Conservation (phyloP, 176 grass and related monocot genomes). For the Juncus inflexus region DNA sequence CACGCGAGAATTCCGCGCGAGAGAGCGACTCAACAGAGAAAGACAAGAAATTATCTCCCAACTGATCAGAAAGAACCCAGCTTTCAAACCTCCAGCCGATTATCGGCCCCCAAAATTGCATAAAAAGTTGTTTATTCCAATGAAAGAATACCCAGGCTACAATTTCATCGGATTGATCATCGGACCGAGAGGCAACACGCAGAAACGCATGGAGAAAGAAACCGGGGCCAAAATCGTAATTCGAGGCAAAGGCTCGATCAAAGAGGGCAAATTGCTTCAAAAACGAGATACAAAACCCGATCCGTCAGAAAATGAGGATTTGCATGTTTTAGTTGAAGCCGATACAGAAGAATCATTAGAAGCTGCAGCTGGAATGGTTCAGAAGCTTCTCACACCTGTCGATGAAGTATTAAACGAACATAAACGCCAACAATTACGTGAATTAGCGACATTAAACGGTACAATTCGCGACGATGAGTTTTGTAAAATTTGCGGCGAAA, state of each 20-base stretch:
- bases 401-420: slow-evolving; percentile 97
- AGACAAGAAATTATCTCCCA: slow-evolving; percentile 95
- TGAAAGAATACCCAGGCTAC: slow-evolving; percentile 91
- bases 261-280: slow-evolving; percentile 89
- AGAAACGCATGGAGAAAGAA: slow-evolving; percentile 99
- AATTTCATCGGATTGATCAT: slow-evolving; percentile 98
- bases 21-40: slow-evolving; percentile 77
- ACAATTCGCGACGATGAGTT: slow-evolving; percentile 96
- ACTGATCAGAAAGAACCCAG: slow-evolving; percentile 84
- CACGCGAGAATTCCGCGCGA: slow-evolving; percentile 74
- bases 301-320: slow-evolving; percentile 90
- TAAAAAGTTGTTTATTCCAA: slow-evolving; percentile 96
- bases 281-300: slow-evolving; percentile 88
- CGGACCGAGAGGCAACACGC: slow-evolving; percentile 72
- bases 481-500: slow-evolving; percentile 84
- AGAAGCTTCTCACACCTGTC: slow-evolving; percentile 89
- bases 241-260: slow-evolving; percentile 87
- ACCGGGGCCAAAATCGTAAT: slow-evolving; percentile 95
- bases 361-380: slow-evolving; percentile 81
- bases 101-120: slow-evolving; percentile 91
- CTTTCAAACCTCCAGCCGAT: slow-evolving; percentile 85
- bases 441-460: slow-evolving; percentile 80
- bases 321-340: slow-evolving; percentile 92
- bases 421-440: slow-evolving; percentile 89
- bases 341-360: slow-evolving; percentile 77